A percentile compares a stretch with the other conserved stretches of the same genome.
Conservation (phyloP, 306 rosid species). For the Fragaria nilgerrensis region DNA sequence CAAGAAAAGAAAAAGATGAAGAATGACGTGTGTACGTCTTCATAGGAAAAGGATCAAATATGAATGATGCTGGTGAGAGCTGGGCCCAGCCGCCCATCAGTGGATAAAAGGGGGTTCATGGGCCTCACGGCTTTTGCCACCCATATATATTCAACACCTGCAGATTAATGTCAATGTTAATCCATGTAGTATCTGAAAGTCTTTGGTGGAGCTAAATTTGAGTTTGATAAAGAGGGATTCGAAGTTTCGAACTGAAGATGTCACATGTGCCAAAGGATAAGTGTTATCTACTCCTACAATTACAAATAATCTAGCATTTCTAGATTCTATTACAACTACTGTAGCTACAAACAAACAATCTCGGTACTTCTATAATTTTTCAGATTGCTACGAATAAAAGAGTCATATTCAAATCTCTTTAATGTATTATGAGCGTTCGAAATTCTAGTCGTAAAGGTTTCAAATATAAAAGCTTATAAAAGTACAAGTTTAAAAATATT, state of each 20-base stretch:
- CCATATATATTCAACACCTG: background rate
- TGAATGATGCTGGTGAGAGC: background rate
- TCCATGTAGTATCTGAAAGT: too few relatives aligned
- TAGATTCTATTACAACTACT: too few relatives aligned
- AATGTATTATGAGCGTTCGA: too few relatives aligned
- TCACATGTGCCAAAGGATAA: too few relatives aligned
- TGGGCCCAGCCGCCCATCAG: slow-evolving; percentile 8
- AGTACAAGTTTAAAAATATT: too few relatives aligned
- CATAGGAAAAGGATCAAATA: background rate
- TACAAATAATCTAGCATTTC: background rate
- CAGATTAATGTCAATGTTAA: background rate
- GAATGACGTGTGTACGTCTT: slow-evolving; percentile 1
- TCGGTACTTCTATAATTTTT: too few relatives aligned
- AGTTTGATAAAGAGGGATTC: background rate
- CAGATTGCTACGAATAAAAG: too few relatives aligned
- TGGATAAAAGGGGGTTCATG: background rate
- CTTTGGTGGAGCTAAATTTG: background rate
- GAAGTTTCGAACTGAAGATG: background rate
- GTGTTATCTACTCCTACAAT: background rate
- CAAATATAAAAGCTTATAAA: too few relatives aligned
- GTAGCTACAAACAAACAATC: too few relatives aligned
- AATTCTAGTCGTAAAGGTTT: too few relatives aligned
- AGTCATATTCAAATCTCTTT: too few relatives aligned
- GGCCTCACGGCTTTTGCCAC: background rate
- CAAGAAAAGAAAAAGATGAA: slow-evolving; percentile 7